Base-by-base conservation (phyloP, 2,329 filamentous ascomycete species). In the Penicillium brevicompactum region DNA sequence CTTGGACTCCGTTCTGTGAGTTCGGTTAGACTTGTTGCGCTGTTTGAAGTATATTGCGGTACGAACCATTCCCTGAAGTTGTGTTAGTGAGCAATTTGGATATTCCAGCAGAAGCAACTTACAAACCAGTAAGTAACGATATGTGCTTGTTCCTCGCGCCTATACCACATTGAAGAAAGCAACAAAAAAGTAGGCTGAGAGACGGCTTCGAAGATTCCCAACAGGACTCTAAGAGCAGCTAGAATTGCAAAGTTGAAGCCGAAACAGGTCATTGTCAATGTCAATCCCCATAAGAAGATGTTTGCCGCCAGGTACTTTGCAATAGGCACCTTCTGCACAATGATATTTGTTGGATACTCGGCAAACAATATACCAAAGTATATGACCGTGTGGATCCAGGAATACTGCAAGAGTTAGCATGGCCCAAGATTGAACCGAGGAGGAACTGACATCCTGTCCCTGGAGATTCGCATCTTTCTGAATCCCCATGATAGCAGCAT, bases 391-490 rank as follows among this genome's bases (percentile, higher is more conserved):
- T 51, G 48, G 16, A 47, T 38, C 47, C 47, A 48, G 18, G 43
- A 52, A 61, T 62, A 46, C 65, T 67, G 34, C 10, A 11, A 34
- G 3, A 14, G 8, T 34, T 14, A 34, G 32, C 32, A 34, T 13
- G 11, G 32, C 32, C 32, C 32, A 11, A 34, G 5, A 31, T 53
- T n/a, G 48, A 45, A 18, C 16, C 3, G 14, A 24, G 30, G 8
- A 18, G 16, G 34, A 27, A 21, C 16, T 42, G 5, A 42, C 21
- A 49, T 55, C 46, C 14, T 55, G 46, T 14, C 73, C 78, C 4
- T 67, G 63, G 0, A 80, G 69, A 3, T 75, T 65, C 0, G 68
- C 65, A 1, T 73, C 70, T 45, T 60, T 50, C 4, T 61, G 60
- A 18, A 72, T 43, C 1, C 67, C 69, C 2, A 66, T 70, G 16